Base-by-base conservation (phyloP, 345 rosid species). In the Ceriops zippeliana region DNA sequence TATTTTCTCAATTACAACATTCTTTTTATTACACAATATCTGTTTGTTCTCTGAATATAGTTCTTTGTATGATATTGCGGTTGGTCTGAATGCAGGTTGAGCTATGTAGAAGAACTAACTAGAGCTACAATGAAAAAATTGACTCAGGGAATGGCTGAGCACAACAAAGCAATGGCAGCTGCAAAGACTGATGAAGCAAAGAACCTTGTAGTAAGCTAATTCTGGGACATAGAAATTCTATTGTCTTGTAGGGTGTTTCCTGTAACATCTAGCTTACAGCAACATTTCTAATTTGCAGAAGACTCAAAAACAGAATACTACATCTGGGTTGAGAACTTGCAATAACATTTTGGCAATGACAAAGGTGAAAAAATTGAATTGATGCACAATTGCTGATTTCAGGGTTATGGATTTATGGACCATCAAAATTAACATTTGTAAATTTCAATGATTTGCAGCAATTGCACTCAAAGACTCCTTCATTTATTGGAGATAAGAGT, bases 101-200 rank as follows among this genome's bases (percentile, higher is more conserved):
- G 84, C 70, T 78, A 70, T 16, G 89, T 96, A 75, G 99, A 90
- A 76, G 97, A 92, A 76, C 84, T 92, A 66, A 90, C 98, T 13
- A 89, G 90, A 86, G 93, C 89, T 73, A 84, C 91, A 1, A 85
- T 92, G 91, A 96, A 90, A 78, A 96, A 96, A 72, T 79, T 92
- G 78, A 96, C 98, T 62, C 96, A 89, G 75, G 95, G 91, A 74
- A 83, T 89, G 96, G 83, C 90, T 32, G 95, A 89, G 81, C 96
- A 90, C 75, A 90, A 86, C 85, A 96, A 96, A 84, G 92, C 92
- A 65, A 87, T 96, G 99, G 86, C 96, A 49, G 89, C 92, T 76
- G 98, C 99, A 51, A 92, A 89, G 86, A 75, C 97, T 20, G 98
- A 96, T 78, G 98, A 88, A 75, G 98, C 86, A 61, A 96, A 96